Evolutionary conservation across 2,329 filamentous ascomycete species (phyloP), one percentile per base, ranked within the genome.

Genomic region (Aspergillus fischeri): DNA sequence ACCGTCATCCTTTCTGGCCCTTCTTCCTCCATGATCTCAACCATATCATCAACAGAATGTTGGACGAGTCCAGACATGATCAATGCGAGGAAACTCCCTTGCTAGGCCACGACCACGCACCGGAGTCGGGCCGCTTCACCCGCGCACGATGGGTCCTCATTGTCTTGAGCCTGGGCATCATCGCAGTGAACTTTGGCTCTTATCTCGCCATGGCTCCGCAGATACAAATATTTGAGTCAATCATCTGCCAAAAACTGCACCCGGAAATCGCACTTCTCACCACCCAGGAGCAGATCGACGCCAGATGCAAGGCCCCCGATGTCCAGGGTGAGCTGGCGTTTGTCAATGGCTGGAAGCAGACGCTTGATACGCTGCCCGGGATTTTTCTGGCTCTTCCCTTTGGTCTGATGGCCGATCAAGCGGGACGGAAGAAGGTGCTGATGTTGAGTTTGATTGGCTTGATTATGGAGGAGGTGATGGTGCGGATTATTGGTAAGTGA

Each of bases 301-400:
- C 9, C 21, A 24, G 5, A 21, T 61, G 60, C 24, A 61, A 60
- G 35, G 21, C 38, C 2, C 20, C 51, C 35, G 57, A 60, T 14
- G 55, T 61, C n/a, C 60, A 61, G 42, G 47, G 54, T 2, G 57
- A 61, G 25, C 50, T 61, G 9, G 57, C 59, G 11, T 35, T 61
- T 4, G 29, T 61, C 35, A 57, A 49, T 32, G 57, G 57, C 11
- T 61, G 60, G 57, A 57, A 51, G 32, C 53, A 52, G 14, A 60
- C 55, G 5, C 55, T 61, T 9, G 48, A 55, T 20, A 44, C 52
- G 42, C 28, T 61, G 11, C 60, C 60, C 2, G 47, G 57, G 6
- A 61, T 60, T 14, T 27, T 60, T 25, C 54, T 60, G 2, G 55
- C 60, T 8, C 50, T 61, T 10, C 60, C 57, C 14, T 61, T 52